Base-by-base conservation (phyloP, 805 yeast genomes). In the Lipomyces yamanashiensis region DNA sequence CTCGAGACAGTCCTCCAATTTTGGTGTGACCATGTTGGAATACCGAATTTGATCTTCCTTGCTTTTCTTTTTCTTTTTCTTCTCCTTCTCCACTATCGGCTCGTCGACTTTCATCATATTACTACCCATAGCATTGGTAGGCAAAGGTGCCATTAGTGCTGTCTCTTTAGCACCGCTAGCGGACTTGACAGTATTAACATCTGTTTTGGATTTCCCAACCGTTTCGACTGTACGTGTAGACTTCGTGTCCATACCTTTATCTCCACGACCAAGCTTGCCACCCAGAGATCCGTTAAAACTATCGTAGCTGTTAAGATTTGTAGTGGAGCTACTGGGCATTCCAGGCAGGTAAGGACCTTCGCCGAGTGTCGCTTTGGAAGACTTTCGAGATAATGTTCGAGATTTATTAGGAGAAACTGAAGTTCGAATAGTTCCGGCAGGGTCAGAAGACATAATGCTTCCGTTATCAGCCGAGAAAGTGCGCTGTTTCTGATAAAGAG, bases 111-210 rank as follows among this genome's bases (percentile, higher is more conserved):
- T 51, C 44, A 53, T 33, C 47, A 43, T 48, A 40, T 53, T 49
- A 12, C 33, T 28, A 28, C 33, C 59, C 13, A 37, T 28, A 7
- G 49, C 59, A 39, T 56, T 61, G 15, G 62, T 64, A 9, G 67
- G 67, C 44, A 37, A 39, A 4, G 67, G 67, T 8, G 67, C 67
- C 67, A 64, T 64, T 17, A 64, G 23, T 8, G 62, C 67, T 2
- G 59, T 57, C 40, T 64, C 67, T 28, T 59, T 64, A 13, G 67
- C 67, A 8, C 67, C 67, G 21, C 53, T 60, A 10, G 67, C 60
- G 1, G 67, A 64, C 23, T 60, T 61, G 49, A 64, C 63, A 1
- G 67, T 64, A 33, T 60, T 60, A 10, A 41, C 54, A 10, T 49
- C 61, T 17, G 4, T n/a, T 43, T 39, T 55, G 12, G 67, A 55